Conservation (phyloP, 345 rosid genomes). For the Eucalyptus caleyi region DNA sequence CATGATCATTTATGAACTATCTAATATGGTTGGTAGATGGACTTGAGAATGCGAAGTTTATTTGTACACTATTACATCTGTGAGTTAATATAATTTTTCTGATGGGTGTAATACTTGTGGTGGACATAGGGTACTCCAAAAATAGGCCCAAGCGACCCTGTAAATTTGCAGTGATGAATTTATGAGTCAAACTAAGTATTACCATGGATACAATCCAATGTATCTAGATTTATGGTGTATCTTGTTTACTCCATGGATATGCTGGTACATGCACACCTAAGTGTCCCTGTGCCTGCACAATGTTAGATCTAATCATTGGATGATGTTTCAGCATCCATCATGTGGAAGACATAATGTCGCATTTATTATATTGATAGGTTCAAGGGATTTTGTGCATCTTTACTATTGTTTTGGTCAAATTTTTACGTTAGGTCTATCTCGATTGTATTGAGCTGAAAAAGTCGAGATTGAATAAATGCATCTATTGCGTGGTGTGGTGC, state of each 20-base stretch:
- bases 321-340: background rate
- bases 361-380: background rate
- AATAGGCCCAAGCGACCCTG: background rate
- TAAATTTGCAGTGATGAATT: background rate
- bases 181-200: background rate
- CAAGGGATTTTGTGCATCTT: background rate
- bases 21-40: background rate
- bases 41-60: background rate
- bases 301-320: background rate
- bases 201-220: background rate
- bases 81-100: background rate
- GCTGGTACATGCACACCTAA: background rate
- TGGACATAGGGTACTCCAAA: background rate
- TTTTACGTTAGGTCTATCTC: background rate
- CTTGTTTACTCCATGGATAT: background rate
- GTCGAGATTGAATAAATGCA: too few species aligned
- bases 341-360: background rate
- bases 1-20: background rate
- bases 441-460: background rate
- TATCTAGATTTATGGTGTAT: background rate
- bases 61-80: background rate
- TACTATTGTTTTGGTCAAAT: background rate
- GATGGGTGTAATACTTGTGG: background rate
- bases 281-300: background rate
- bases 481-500: background rate